Evolutionary conservation across 805 yeast species (phyloP).

Genomic region (Lipomyces japonicus): DNA sequence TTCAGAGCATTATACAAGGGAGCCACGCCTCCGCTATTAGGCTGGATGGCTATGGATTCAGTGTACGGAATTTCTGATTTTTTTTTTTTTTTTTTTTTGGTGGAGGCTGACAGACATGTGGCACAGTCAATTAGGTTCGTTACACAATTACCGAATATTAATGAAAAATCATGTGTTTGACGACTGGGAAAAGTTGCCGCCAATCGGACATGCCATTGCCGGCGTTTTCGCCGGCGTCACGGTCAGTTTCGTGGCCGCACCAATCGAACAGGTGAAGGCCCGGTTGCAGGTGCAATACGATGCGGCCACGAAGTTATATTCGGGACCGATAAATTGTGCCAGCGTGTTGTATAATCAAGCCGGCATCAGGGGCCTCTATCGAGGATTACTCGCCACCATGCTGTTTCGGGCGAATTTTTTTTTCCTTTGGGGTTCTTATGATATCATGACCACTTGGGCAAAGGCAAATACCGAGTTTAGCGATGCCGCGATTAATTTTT

Average conservation of each 20-base stretch:
- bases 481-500: conserved; percentile 71
- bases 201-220: conserved; percentile 70
- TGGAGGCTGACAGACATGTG: neutral
- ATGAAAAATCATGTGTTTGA: conserved; percentile 61
- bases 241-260: conserved; percentile 93
- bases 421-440: conserved; percentile 94
- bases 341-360: conserved; percentile 40
- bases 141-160: conserved; percentile 69
- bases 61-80: conserved; percentile 39
- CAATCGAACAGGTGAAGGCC: conserved; percentile 85
- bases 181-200: conserved; percentile 61
- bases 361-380: conserved; percentile 71
- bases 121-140: conserved; percentile 76
- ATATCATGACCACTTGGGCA: conserved; percentile 67
- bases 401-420: conserved; percentile 81
- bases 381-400: conserved; percentile 82
- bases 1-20: conserved; percentile 79
- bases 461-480: conserved; percentile 60
- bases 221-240: conserved; percentile 83
- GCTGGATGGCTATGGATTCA: conserved; percentile 92
- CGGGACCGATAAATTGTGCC: conserved; percentile 77
- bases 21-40: conserved; percentile 86
- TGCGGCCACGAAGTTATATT: conserved; percentile 59
- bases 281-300: conserved; percentile 87
- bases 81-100: neutral